Evolutionary conservation across 805 yeast genomes (phyloP).

Genomic region (Yamadazyma paraphyllophila): DNA sequence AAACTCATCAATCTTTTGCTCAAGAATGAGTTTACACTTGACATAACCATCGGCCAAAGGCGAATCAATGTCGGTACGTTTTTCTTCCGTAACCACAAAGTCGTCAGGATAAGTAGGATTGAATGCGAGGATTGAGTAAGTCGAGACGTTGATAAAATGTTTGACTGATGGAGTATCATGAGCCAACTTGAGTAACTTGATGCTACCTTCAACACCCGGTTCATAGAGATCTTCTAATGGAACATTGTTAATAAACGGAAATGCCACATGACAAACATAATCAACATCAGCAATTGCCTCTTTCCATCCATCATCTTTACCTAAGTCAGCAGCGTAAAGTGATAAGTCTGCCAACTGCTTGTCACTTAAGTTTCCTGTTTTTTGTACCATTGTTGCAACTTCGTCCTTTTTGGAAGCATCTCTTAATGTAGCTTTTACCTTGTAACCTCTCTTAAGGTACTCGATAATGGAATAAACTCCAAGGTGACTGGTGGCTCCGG

Average conservation of each 20-base stretch:
- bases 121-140: constrained; percentile 2
- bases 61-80: background rate
- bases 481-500: constrained; percentile 15
- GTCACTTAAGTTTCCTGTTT: background rate
- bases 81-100: constrained; percentile 2
- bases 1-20: constrained; percentile 10
- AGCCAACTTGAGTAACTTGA: constrained; percentile 6
- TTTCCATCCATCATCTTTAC: constrained; percentile 12
- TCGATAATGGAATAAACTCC: constrained; percentile 10
- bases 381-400: constrained; percentile 1
- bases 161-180: constrained; percentile 4
- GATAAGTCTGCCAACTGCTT: background rate
- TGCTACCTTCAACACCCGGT: constrained; percentile 2
- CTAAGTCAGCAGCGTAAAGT: constrained; percentile 12
- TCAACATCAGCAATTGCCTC: constrained; percentile 11
- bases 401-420: constrained; percentile 1
- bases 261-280: constrained; percentile 10
- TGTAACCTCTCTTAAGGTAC: constrained; percentile 12
- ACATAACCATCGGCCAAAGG: constrained; percentile 5
- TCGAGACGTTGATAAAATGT: constrained; percentile 3
- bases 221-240: constrained; percentile 3
- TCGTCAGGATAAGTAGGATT: background rate
- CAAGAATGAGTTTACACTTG: constrained; percentile 9
- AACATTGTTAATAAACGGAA: constrained; percentile 6
- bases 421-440: constrained; percentile 15